Evolutionary conservation across 148 eudicot species (phyloP), one percentile per base, ranked within the genome.

Genomic region (Diospyros lotus): DNA sequence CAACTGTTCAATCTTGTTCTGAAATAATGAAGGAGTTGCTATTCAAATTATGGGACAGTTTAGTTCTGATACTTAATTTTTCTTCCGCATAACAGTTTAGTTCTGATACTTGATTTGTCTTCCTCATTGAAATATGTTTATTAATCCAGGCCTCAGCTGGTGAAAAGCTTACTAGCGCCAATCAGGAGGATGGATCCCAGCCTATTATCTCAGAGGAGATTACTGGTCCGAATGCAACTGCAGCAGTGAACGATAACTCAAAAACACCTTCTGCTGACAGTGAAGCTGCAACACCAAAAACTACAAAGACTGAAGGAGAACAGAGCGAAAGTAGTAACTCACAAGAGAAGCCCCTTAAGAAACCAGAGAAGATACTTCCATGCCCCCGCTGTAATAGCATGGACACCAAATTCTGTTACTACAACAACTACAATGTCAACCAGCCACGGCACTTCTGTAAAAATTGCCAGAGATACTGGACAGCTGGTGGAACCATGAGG

Each of bases 401-500:
- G 86, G 89, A 84, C 50, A 87, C 89, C 18, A 87, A 87, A 44
- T 87, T 87, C 65, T 87, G 90, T 64, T 86, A 86, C 80, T 84
- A 61, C 83, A 86, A 86, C 79, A 86, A 86, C 44, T 86, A 84
- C 77, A 84, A 86, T 58, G 82, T 84, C 12, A 84, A 78, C 74
- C 87, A 86, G 66, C 89, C 89, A 1, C 82, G 89, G 2, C 84
- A 86, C 64, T 84, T 86, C 44, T 86, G 89, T 79, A 86, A 80
- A 59, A 84, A 78, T 15, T 86, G 89, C 71, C 89, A 86, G 77
- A 77, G 89, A 45, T 84, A 84, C 69, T 86, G 89, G 89, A 86
- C 89, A 18, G 83, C 87, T 64, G 89, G 89, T 12, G 89, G 89
- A n/a, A 84, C 83, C 46, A 86, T 82, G 90, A 81, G 90, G 78